phyloP scores from a whole-genome alignment of 2,329 filamentous ascomycete species.

The Torrubiellomyces zombiae region DNA sequence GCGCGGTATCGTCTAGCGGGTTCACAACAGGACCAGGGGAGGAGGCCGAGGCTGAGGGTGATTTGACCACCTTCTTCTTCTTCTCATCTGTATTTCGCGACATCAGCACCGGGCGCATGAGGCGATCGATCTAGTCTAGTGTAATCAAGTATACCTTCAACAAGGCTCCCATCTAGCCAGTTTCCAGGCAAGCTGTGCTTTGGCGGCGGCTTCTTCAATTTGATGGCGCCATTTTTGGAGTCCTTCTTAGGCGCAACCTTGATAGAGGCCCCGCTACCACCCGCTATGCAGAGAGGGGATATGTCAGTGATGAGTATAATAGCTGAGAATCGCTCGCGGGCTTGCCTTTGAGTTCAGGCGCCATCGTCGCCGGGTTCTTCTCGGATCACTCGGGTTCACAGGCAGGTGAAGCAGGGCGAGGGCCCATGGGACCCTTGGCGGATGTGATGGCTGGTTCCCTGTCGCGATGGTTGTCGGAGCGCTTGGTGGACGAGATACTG shows the following conservation, averaged over 20 bases:
- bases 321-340: too few relatives aligned
- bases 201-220: slow-evolving; percentile 44
- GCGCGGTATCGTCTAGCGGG: slow-evolving; percentile 57
- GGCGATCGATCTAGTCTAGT: not conserved
- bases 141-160: slow-evolving; percentile 33
- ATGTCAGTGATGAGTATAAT: not conserved
- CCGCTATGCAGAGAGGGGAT: slow-evolving; percentile 18
- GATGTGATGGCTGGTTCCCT: too few relatives aligned
- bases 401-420: too few relatives aligned
- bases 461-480: too few relatives aligned
- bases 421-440: not conserved
- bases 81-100: too few relatives aligned
- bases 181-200: slow-evolving; percentile 52
- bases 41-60: slow-evolving; percentile 22
- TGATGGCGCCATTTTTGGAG: slow-evolving; percentile 34
- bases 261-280: slow-evolving; percentile 42
- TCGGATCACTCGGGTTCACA: too few relatives aligned
- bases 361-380: slow-evolving; percentile 2
- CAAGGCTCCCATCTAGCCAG: slow-evolving; percentile 51
- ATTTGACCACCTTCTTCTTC: slow-evolving; percentile 33
- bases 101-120: slow-evolving; percentile 18
- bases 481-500: too few relatives aligned
- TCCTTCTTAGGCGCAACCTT: slow-evolving; percentile 45
- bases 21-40: slow-evolving; percentile 43
- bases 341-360: too few relatives aligned